A percentile compares a stretch with the other conserved stretches of the same genome.
Conservation (phyloP, 2,329 filamentous ascomycete genomes). For the Cladosporium colombiae region DNA sequence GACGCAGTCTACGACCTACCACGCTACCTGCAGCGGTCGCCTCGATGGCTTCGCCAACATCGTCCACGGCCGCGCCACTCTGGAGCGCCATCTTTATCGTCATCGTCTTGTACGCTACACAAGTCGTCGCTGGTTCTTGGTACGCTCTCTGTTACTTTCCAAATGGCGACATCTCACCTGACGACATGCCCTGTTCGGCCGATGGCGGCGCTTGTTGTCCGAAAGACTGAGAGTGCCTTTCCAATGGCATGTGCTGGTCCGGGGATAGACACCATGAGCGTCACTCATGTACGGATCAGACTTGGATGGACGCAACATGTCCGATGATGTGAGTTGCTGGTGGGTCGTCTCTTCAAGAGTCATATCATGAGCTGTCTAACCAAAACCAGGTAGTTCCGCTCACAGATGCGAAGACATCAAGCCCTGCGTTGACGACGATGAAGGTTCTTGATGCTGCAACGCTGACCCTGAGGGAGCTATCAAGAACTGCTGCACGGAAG, state of each 20-base stretch:
- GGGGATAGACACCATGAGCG: slow-evolving; percentile 31
- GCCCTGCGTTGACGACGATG: slow-evolving; percentile 1
- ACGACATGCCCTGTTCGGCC: slow-evolving; percentile 30
- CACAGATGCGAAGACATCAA: slow-evolving; percentile 6
- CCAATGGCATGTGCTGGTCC: slow-evolving; percentile 38
- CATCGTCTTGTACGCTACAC: not conserved
- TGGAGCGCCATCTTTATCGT: not conserved
- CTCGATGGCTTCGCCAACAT: not conserved
- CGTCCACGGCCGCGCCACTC: not conserved
- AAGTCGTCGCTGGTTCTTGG: not conserved
- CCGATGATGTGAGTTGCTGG: not conserved
- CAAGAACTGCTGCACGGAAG: slow-evolving; percentile 1
- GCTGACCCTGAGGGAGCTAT: not conserved
- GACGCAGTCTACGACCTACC: not conserved
- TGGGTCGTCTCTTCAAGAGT: not conserved
- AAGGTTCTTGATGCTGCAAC: slow-evolving; percentile 7
- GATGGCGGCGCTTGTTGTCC: slow-evolving; percentile 38
- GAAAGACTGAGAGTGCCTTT: slow-evolving; percentile 37
- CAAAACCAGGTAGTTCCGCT: not conserved
- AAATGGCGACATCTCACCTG: slow-evolving; percentile 34
- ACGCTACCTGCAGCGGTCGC: not conserved
- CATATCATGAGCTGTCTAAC: not conserved
- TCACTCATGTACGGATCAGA: slow-evolving; percentile 39
- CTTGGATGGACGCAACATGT: slow-evolving; percentile 27
- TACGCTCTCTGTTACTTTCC: slow-evolving; percentile 37